Evolutionary conservation across 805 yeast genomes (phyloP), one percentile per base, ranked within the genome.

Genomic region (Cyberlindnera suaveolens): DNA sequence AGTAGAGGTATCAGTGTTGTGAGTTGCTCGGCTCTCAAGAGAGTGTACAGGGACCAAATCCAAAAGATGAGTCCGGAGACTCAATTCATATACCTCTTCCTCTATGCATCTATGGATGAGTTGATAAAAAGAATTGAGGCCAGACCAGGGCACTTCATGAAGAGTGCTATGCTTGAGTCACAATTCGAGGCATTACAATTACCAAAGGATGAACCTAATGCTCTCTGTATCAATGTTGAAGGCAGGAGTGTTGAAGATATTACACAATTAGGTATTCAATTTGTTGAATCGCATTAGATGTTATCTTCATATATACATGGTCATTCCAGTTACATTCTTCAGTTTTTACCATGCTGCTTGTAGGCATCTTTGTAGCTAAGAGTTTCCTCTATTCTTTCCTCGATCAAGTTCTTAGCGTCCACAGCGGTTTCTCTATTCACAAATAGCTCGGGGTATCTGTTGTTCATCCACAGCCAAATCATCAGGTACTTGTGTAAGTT

Each of bases 81-180:
- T 2, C 62, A 61, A 27, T 75, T 85, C 50, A 57, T 75, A 34
- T 82, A 84, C 61, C 69, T 89, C 29, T 82, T 90, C 57, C 62
- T 91, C 37, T 74, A 77, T 53, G 82, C 89, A 10, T 67, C 78
- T 8, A 74, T 69, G 51, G 82, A 80, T 8, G 83, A 74, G 49
- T 72, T 90, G 36, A 48, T 75, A 14, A 57, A 65, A 30, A 72
- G 98, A 40, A 84, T 89, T 42, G 65, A 65, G 6, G 57, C 62
- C n/a, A 71, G 99, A 51, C 61, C 75, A 52, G 77, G 78, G 39
- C 99, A 93, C 59, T 93, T 74, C 61, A 89, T 93, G 96, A 90
- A 90, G 59, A 73, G 82, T 5, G 75, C 78, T 47, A 87, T 90
- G 96, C 78, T 89, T 41, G 72, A 77, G 46, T 79, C 89, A 17